Conservation (phyloP, 192 early-diverging fungal genomes). For the Jimgerdemannia lactiflua region DNA sequence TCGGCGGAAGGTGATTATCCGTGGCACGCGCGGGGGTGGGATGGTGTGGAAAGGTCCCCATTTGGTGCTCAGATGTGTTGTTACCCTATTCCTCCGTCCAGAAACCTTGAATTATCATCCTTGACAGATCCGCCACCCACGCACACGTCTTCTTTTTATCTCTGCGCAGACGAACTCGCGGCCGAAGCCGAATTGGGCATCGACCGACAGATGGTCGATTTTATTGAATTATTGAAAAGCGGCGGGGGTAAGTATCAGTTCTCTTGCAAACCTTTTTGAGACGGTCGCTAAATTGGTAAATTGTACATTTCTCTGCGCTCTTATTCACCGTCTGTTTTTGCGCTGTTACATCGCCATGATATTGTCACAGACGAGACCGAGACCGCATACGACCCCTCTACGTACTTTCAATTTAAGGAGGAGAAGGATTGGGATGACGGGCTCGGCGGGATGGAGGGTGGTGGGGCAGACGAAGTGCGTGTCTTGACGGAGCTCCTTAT, state of each 20-base stretch:
- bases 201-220: neutral
- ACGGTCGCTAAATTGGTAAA: neutral
- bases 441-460: neutral
- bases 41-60: neutral
- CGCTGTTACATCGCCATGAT: neutral
- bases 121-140: too few species aligned
- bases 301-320: neutral
- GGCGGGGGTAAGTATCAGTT: neutral
- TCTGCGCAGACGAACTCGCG: neutral
- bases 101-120: too few species aligned
- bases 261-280: neutral
- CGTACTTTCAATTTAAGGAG: neutral
- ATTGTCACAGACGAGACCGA: neutral
- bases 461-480: neutral
- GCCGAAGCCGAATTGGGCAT: neutral
- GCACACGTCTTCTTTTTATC: neutral
- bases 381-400: neutral
- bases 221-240: neutral
- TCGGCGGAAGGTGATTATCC: neutral
- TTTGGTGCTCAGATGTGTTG: neutral
- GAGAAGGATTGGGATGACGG: neutral
- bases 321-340: neutral
- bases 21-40: neutral
- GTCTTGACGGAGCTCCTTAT: too few species aligned
- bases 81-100: too few species aligned